Percentiles rank a stretch among this genome's conserved stretches.
phyloP scores from a whole-genome alignment of 1,139 yeast genomes.

The Taiozyma sp. region DNA sequence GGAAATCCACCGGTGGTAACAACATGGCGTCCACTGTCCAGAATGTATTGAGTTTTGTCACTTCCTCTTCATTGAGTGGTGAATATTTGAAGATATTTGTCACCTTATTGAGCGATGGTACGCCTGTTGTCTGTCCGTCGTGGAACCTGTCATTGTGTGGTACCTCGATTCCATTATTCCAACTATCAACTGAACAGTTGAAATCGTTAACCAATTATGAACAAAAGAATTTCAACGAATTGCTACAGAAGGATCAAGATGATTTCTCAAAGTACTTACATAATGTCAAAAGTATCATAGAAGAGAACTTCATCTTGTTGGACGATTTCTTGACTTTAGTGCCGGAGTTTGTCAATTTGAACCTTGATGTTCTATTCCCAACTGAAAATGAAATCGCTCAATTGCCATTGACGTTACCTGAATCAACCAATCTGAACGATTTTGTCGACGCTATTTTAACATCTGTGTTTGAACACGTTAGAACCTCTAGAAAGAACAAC shows the following conservation, averaged over 20 bases:
- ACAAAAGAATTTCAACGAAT: background rate
- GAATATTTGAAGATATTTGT: conserved; percentile 68
- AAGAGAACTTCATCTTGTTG: conserved; percentile 51
- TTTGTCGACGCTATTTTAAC: conserved; percentile 72
- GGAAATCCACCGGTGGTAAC: conserved; percentile 75
- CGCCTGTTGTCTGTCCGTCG: conserved; percentile 76
- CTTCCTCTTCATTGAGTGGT: conserved; percentile 88
- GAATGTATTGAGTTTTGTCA: conserved; percentile 63
- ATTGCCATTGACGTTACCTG: conserved; percentile 47
- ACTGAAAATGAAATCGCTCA: conserved; percentile 56
- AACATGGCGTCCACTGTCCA: conserved; percentile 22
- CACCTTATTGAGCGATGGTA: conserved; percentile 73
- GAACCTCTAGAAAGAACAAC: conserved; percentile 35
- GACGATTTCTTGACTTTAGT: conserved; percentile 49
- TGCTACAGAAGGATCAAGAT: background rate
- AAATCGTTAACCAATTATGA: conserved; percentile 26
- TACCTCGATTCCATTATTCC: conserved; percentile 43
- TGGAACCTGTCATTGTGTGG: conserved; percentile 57
- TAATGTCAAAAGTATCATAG: conserved; percentile 26
- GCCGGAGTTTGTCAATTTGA: conserved; percentile 58
- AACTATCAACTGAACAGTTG: conserved; percentile 32
- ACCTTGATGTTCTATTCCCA: conserved; percentile 79
- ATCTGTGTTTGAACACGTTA: conserved; percentile 73
- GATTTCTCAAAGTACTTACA: conserved; percentile 10
- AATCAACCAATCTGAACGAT: conserved; percentile 48